phyloP scores from a whole-genome alignment of 768 basidiomycete genomes.

The Mycena maculata region DNA sequence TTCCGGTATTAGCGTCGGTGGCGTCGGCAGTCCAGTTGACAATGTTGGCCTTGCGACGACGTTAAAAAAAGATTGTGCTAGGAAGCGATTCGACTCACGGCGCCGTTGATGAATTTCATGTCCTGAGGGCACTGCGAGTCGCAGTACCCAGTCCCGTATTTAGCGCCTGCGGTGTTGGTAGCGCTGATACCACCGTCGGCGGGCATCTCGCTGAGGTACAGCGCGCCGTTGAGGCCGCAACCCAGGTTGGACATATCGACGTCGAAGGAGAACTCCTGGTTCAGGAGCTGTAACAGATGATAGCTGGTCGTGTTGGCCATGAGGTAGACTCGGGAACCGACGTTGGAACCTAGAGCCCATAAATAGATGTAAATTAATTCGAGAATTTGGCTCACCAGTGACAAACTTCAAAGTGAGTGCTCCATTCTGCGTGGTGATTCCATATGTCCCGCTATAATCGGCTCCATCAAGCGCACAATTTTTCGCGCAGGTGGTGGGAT shows the following conservation, averaged over 20 bases:
- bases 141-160: constrained; percentile 51
- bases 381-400: constrained; percentile 40
- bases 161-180: constrained; percentile 69
- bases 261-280: constrained; percentile 72
- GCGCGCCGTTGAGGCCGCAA: constrained; percentile 70
- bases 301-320: constrained; percentile 59
- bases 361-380: no score
- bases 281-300: constrained; percentile 57
- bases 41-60: constrained; percentile 55
- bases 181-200: constrained; percentile 64
- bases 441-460: constrained; percentile 63
- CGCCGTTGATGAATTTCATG: constrained; percentile 70
- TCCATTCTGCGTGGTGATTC: constrained; percentile 60
- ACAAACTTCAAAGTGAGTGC: constrained; percentile 62
- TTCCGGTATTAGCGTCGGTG: constrained; percentile 58
- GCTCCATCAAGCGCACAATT: constrained; percentile 60
- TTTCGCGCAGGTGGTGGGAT: constrained; percentile 57
- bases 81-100: constrained; percentile 45
- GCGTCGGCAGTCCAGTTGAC: constrained; percentile 52
- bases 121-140: constrained; percentile 66
- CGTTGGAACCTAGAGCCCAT: constrained; percentile 41
- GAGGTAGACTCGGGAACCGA: constrained; percentile 63
- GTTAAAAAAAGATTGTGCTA: neutral
- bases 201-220: constrained; percentile 70
- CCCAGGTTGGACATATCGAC: constrained; percentile 69